Evolutionary conservation across 169 alveolate species (phyloP).

Genomic region (Plasmodium billcollinsi): DNA sequence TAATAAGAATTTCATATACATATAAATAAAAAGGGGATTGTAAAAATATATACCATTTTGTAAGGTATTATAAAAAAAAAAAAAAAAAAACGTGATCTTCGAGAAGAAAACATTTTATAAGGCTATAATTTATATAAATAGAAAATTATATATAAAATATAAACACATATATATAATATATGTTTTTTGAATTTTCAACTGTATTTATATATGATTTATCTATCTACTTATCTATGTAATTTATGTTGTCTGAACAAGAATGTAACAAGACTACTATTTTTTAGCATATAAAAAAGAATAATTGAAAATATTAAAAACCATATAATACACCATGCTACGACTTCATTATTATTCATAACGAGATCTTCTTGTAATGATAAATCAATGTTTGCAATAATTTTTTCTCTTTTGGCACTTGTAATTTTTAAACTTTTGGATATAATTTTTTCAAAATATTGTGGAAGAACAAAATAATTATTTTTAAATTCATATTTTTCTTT

Average conservation of each 20-base stretch:
- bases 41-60: no score
- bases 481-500: constrained; percentile 46
- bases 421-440: constrained; percentile 67
- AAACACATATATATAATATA: not conserved
- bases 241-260: constrained; percentile 22
- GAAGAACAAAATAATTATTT: constrained; percentile 57
- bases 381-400: constrained; percentile 71
- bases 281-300: constrained; percentile 30
- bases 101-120: no score
- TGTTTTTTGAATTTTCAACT: not conserved
- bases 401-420: constrained; percentile 71
- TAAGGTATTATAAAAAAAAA: no score
- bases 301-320: constrained; percentile 51
- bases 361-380: constrained; percentile 70
- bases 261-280: constrained; percentile 28
- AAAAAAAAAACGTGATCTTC: no score
- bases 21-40: no score
- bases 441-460: constrained; percentile 62
- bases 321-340: constrained; percentile 46
- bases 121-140: not conserved
- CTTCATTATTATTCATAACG: constrained; percentile 74
- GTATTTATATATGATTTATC: not conserved
- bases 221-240: constrained; percentile 8
- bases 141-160: not conserved
- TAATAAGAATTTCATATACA: no score